Evolutionary conservation across 345 rosid genomes (phyloP), one percentile per base, ranked within the genome.

Genomic region (Lagerstroemia speciosa): DNA sequence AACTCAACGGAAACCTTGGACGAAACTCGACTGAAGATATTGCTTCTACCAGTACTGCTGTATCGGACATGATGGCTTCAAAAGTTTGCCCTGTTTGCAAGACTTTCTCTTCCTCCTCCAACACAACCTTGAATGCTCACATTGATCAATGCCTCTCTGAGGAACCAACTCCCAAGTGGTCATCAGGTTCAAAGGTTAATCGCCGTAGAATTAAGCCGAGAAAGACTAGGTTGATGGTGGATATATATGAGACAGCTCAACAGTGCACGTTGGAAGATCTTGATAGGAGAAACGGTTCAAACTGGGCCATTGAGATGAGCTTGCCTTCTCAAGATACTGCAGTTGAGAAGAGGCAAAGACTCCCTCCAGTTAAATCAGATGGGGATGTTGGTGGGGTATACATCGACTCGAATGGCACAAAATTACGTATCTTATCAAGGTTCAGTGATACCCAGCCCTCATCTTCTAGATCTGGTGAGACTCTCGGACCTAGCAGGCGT

Each of bases 71-170:
- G 16, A 89, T 89, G 92, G 82, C 88, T 75, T 85, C 95, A 2
- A 89, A 88, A 82, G 86, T 86, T 68, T 94, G 98, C 92, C 99
- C 99, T 83, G 96, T 94, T 80, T 94, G 99, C 87, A 91, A 83
- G 82, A 87, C 87, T 17, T 94, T 94, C 84, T 85, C 99, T 2
- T 94, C 98, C 38, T 84, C 99, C 48, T 94, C 98, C 22, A 94
- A 91, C 81, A 94, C 99, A 63, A 94, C 98, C 50, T 80, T 94
- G 85, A 94, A 94, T 83, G 99, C 99, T 70, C 99, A 94, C 79
- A 94, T 94, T 11, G 99, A 94, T 72, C 99, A 94, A 82, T 91
- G 99, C 78, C 91, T 94, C 46, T 88, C 97, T 37, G 83, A 62
- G 45, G 99, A 88, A 58, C 80, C 90, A 67, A 74, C 79, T 8